Base-by-base conservation (phyloP, 768 basidiomycete species). In the Rhodotorula diobovata region DNA sequence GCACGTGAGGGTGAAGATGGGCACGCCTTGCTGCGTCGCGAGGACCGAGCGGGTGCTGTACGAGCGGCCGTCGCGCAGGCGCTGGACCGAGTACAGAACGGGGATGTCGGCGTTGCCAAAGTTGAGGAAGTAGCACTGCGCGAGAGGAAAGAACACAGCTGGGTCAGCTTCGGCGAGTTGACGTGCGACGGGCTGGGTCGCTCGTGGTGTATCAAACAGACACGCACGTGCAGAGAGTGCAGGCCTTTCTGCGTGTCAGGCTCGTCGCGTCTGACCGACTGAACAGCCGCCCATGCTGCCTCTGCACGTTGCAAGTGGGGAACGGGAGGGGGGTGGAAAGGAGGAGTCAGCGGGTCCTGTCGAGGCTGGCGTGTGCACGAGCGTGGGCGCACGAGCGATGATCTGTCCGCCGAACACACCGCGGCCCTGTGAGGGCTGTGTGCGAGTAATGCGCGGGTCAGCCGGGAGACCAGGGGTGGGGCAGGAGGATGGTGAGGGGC, bases 71-170 rank as follows among this genome's bases (percentile, higher is more conserved):
- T 74, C 70, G 25, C 74, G 69, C 30, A 74, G 57, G 37, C 74
- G 76, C 46, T 75, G 76, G 15, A 76, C 75, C 8, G 50, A 34
- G 74, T 79, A 79, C 14, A 79, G 62, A 35, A 79, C 67, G 43
- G 78, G 77, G 45, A 70, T 64, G 61, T 72, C 69, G 56, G 77
- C 77, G 63, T 78, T 70, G 37, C 78, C 77, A 46, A 78, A 77
- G 46, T 68, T 66, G 37, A 78, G 75, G 68, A 78, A 78, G 63
- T 76, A 76, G 53, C 66, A 73, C 58, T 76, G 68, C 15, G 9
- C 16, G 54, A 11, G 0, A 30, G 56, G 39, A n/a, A n/a, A 43
- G 48, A 43, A 14, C 4, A 11, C 39, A 32, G 20, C 11, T 16
- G 43, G n/a, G n/a, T 23, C 41, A 30, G 50, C 41, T 12, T 7